phyloP scores from a whole-genome alignment of 352 stramenopile genomes.

The Pythium aphanidermatum region DNA sequence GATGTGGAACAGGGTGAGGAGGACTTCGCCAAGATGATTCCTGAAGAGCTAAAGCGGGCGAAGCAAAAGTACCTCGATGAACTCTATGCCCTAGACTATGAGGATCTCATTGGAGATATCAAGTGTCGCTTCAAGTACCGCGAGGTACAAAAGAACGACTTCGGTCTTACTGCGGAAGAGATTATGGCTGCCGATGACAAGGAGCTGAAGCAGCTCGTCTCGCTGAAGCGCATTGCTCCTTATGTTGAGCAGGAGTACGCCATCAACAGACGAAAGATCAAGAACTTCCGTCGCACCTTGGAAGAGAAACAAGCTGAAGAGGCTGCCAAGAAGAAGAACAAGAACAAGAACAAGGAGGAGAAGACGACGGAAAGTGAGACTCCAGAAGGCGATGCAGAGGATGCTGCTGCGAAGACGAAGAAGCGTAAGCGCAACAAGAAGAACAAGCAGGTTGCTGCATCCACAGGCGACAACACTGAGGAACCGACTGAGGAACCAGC shows the following conservation, averaged over 20 bases:
- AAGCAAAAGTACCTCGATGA: conserved; percentile 94
- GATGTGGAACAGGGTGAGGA: conserved; percentile 17
- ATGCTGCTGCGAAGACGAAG: conserved; percentile 35
- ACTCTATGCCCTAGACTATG: conserved; percentile 98
- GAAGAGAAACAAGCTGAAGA: conserved; percentile 58
- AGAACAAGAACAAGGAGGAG: conserved; percentile 22
- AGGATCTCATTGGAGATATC: conserved; percentile 97
- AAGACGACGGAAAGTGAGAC: conserved; percentile 1
- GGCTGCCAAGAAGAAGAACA: conserved; percentile 36
- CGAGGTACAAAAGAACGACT: conserved; percentile 93
- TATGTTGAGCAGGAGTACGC: conserved; percentile 87
- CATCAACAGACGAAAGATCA: conserved; percentile 46
- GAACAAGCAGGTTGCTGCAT: conserved; percentile 22
- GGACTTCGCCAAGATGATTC: conserved; percentile 40
- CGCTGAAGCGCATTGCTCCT: conserved; percentile 95
- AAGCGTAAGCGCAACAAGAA: conserved; percentile 73
- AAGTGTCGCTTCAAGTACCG: conserved; percentile 98
- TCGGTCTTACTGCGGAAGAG: conserved; percentile 95
- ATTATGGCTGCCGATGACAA: conserved; percentile 97
- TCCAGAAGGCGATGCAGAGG: conserved; percentile 8
- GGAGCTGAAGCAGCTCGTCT: conserved; percentile 95
- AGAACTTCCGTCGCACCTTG: conserved; percentile 58
- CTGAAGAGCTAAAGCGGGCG: conserved; percentile 61
- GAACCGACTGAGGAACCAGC: not conserved
- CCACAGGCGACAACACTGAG: not conserved